Conservation (phyloP, 257 asterid species). For the Haberlea rhodopensis region DNA sequence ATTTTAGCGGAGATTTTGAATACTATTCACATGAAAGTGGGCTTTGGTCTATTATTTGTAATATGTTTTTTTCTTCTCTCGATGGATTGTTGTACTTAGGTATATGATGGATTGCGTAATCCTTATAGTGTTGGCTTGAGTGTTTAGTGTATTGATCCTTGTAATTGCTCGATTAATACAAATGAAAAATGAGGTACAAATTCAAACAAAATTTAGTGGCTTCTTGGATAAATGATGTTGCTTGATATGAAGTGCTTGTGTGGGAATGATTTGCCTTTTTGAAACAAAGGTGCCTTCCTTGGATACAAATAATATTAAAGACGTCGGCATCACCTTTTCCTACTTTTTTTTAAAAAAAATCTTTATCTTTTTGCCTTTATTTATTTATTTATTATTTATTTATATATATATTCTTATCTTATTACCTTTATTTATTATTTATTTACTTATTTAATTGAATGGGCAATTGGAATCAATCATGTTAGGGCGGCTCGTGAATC, state of each 20-base stretch:
- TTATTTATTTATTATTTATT: neutral
- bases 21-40: no score
- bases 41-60: no score
- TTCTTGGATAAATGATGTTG: neutral
- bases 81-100: no score
- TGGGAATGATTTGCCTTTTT: constrained; percentile 16
- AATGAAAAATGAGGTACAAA: no score
- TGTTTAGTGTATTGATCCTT: no score
- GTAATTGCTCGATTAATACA: no score
- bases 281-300: constrained; percentile 19
- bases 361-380: neutral
- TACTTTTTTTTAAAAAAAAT: neutral
- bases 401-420: constrained; percentile 7
- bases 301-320: neutral
- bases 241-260: neutral
- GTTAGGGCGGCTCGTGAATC: constrained; percentile 17
- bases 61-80: no score
- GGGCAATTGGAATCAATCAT: constrained; percentile 32
- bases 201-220: no score
- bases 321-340: constrained; percentile 2
- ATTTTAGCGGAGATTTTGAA: no score
- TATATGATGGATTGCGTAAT: no score
- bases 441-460: constrained; percentile 12
- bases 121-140: no score
- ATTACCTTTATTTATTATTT: neutral